Conservation (phyloP, 1,284 basidiomycete species). For the Sutorius eximius region DNA sequence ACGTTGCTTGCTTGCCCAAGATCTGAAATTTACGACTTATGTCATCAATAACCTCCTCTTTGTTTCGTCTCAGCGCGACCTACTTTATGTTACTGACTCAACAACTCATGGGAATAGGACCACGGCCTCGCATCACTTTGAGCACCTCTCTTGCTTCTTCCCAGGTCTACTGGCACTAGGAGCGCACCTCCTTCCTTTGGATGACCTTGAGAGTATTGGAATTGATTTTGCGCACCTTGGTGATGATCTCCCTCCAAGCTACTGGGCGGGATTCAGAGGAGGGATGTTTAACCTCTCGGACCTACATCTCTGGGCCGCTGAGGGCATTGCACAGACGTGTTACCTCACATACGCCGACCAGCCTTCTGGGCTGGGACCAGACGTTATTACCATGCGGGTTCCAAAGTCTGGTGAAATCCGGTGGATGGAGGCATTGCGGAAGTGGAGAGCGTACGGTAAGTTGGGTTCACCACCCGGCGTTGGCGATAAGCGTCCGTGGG, state of each 20-base stretch:
- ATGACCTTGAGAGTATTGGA: slow-evolving; percentile 45
- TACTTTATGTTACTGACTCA: slow-evolving; percentile 71
- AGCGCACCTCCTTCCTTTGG: slow-evolving; percentile 57
- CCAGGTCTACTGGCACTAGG: slow-evolving; percentile 77
- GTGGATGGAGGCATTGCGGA: slow-evolving; percentile 55
- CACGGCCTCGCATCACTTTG: slow-evolving; percentile 54
- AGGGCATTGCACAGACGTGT: slow-evolving; percentile 68
- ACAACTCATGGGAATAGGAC: slow-evolving; percentile 29
- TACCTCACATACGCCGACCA: slow-evolving; percentile 66
- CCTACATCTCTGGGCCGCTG: slow-evolving; percentile 64
- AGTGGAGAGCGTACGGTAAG: slow-evolving; percentile 48
- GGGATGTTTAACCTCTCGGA: slow-evolving; percentile 46
- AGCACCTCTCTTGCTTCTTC: slow-evolving; percentile 79
- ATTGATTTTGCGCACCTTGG: slow-evolving; percentile 44
- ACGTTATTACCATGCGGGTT: slow-evolving; percentile 48
- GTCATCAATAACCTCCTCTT: slow-evolving; percentile 67
- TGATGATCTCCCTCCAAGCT: slow-evolving; percentile 37
- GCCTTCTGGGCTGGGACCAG: slow-evolving; percentile 60
- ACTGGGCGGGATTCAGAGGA: slow-evolving; percentile 38
- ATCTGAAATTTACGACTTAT: slow-evolving; percentile 59
- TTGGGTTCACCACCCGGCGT: slow-evolving; percentile 56
- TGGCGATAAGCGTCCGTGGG: slow-evolving; percentile 37
- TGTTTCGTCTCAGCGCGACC: slow-evolving; percentile 59
- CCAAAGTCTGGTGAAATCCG: slow-evolving; percentile 31
- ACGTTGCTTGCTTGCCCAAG: slow-evolving; percentile 39